A percentile compares a stretch with the other conserved stretches of the same genome.
phyloP scores from a whole-genome alignment of 768 basidiomycete species.

The Lentinula lateritia region DNA sequence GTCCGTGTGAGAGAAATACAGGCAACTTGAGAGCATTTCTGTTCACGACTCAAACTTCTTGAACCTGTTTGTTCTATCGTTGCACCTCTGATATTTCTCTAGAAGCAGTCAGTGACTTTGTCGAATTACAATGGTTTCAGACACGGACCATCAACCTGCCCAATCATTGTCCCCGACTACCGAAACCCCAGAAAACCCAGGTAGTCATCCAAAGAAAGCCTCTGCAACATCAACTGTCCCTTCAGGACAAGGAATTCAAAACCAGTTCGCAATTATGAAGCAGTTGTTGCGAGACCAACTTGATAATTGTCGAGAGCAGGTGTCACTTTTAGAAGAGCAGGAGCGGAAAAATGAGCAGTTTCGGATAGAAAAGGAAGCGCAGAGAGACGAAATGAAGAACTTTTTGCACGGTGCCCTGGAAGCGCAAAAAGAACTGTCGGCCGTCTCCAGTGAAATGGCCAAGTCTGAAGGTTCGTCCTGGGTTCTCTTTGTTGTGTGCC shows the following conservation, averaged over 20 bases:
- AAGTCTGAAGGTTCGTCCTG: background rate
- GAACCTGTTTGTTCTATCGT: no score
- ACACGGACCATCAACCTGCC: background rate
- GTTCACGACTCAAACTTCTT: no score
- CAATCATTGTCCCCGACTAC: background rate
- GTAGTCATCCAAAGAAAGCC: background rate
- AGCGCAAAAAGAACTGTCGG: background rate
- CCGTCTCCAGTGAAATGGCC: background rate
- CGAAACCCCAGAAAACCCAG: background rate
- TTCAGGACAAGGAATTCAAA: background rate
- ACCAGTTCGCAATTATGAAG: background rate
- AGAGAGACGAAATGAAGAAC: background rate
- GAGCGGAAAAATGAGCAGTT: background rate
- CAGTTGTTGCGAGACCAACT: background rate
- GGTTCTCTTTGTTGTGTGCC: background rate
- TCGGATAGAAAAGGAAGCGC: background rate
- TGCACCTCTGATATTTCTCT: no score
- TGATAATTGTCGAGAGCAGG: background rate
- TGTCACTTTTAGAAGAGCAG: background rate
- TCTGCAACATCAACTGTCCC: background rate
- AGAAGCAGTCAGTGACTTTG: background rate
- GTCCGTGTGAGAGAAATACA: no score
- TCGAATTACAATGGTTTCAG: background rate
- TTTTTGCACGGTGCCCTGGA: background rate
- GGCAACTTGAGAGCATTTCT: no score